These are phyloP conservation scores for Trichocladium uniseriatum DNA, from an alignment of 495 filamentous ascomycete genomes.

Conservation along the genomic window DNA sequence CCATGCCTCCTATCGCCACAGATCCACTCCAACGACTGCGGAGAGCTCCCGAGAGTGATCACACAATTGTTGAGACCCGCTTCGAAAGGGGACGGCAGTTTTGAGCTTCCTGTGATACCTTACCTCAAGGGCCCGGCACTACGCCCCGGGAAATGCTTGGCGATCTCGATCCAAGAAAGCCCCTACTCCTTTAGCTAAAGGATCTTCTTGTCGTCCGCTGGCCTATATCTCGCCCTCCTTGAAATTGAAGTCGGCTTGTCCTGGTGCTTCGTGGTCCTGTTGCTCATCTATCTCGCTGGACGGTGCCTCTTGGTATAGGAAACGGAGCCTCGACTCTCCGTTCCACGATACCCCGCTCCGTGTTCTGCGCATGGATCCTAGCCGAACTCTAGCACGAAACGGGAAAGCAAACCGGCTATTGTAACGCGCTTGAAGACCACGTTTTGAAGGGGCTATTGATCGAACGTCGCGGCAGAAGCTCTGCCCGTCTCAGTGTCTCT, in stretches of 20 bases:
- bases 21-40: too few species aligned
- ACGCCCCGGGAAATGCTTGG: not conserved
- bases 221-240: too few species aligned
- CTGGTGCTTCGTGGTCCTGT: not conserved
- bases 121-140: not conserved
- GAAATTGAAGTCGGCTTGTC: too few species aligned
- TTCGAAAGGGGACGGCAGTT: too few species aligned
- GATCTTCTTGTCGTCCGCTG: too few species aligned
- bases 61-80: too few species aligned
- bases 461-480: not conserved
- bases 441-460: conserved; percentile 5
- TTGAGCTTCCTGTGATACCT: not conserved
- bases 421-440: conserved; percentile 2
- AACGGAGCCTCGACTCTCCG: not conserved
- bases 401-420: conserved; percentile 1
- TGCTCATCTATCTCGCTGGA: not conserved
- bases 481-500: not conserved
- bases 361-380: not conserved
- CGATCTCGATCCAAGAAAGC: too few species aligned
- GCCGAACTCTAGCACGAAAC: conserved; percentile 3
- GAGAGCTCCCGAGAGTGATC: too few species aligned
- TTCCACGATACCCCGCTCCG: not conserved
- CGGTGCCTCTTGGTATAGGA: not conserved
- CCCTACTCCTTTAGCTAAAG: too few species aligned
- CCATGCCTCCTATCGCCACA: too few species aligned